Evolutionary conservation across 192 early-diverging fungal species (phyloP).

Genomic region (Coemansia sp.): DNA sequence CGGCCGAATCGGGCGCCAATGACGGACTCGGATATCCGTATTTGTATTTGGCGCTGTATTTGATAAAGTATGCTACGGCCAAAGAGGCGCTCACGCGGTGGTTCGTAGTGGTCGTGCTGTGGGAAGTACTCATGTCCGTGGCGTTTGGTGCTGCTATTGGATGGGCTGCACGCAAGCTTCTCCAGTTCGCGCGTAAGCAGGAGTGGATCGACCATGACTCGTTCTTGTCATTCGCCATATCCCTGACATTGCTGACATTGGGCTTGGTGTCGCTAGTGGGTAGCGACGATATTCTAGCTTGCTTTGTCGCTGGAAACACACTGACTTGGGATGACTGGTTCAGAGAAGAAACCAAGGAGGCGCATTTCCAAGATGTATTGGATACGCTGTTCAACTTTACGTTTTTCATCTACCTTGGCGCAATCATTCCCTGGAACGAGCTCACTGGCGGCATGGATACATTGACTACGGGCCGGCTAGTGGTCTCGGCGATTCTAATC

Average conservation of each 20-base stretch:
- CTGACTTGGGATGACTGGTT: slow-evolving; percentile 92
- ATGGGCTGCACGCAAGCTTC: slow-evolving; percentile 61
- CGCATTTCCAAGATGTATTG: slow-evolving; percentile 87
- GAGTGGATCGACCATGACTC: slow-evolving; percentile 82
- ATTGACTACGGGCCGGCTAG: slow-evolving; percentile 64
- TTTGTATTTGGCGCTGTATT: slow-evolving; percentile 69
- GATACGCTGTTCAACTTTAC: slow-evolving; percentile 84
- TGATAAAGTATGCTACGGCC: slow-evolving; percentile 55
- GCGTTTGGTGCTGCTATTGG: slow-evolving; percentile 74
- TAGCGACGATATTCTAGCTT: slow-evolving; percentile 71
- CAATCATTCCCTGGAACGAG: slow-evolving; percentile 68
- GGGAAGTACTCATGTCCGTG: slow-evolving; percentile 70
- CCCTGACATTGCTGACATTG: slow-evolving; percentile 67
- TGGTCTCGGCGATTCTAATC: slow-evolving; percentile 64
- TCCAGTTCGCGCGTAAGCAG: slow-evolving; percentile 65
- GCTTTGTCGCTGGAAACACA: slow-evolving; percentile 71
- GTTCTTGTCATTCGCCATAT: slow-evolving; percentile 77
- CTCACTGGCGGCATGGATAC: slow-evolving; percentile 54
- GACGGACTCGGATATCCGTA: slow-evolving; percentile 82
- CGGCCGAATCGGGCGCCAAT: slow-evolving; percentile 80
- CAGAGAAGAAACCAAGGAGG: slow-evolving; percentile 70
- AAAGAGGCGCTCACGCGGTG: slow-evolving; percentile 65
- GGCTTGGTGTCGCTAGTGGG: slow-evolving; percentile 69
- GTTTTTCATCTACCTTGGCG: slow-evolving; percentile 83
- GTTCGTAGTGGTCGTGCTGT: slow-evolving; percentile 69